phyloP scores from a whole-genome alignment of 1,284 basidiomycete genomes.

The Rhodotorula sp. region DNA sequence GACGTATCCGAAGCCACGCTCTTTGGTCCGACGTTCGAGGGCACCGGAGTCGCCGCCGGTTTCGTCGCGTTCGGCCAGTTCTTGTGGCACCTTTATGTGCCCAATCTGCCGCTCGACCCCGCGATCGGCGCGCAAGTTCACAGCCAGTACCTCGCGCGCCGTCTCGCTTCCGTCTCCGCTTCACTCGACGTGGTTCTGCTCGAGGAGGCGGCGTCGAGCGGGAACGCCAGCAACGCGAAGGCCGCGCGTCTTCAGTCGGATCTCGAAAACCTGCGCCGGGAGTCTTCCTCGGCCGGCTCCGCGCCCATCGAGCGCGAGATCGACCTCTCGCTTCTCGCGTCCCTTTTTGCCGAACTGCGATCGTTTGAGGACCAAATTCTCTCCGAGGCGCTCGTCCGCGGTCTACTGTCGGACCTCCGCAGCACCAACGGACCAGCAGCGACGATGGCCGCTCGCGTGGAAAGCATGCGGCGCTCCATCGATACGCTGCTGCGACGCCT shows the following conservation, averaged over 20 bases:
- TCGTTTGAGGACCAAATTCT: slow-evolving; percentile 58
- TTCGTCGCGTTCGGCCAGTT: slow-evolving; percentile 67
- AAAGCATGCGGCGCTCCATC: slow-evolving; percentile 51
- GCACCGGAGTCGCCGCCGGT: slow-evolving; percentile 55
- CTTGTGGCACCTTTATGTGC: slow-evolving; percentile 73
- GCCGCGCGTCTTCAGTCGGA: slow-evolving; percentile 49
- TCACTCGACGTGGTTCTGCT: slow-evolving; percentile 58
- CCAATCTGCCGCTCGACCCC: slow-evolving; percentile 84
- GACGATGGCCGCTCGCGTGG: slow-evolving; percentile 33
- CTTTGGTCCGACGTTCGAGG: slow-evolving; percentile 37
- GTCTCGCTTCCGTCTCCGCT: slow-evolving; percentile 19
- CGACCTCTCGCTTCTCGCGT: slow-evolving; percentile 63
- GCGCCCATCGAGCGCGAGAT: slow-evolving; percentile 47
- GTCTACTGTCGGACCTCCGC: slow-evolving; percentile 44
- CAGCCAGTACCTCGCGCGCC: slow-evolving; percentile 29
- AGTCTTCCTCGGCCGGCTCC: slow-evolving; percentile 43
- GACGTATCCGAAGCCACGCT: not conserved
- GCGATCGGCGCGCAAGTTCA: slow-evolving; percentile 57
- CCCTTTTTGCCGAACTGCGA: slow-evolving; percentile 77
- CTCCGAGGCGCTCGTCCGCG: slow-evolving; percentile 40
- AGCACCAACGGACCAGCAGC: not conserved
- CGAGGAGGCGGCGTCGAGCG: slow-evolving; percentile 64
- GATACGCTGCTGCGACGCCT: slow-evolving; percentile 41
- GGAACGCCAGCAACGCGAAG: slow-evolving; percentile 59
- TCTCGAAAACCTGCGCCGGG: slow-evolving; percentile 46